These are phyloP conservation scores for Lippia alba DNA, from an alignment of 305 asterid genomes.

Conservation along the genomic window DNA sequence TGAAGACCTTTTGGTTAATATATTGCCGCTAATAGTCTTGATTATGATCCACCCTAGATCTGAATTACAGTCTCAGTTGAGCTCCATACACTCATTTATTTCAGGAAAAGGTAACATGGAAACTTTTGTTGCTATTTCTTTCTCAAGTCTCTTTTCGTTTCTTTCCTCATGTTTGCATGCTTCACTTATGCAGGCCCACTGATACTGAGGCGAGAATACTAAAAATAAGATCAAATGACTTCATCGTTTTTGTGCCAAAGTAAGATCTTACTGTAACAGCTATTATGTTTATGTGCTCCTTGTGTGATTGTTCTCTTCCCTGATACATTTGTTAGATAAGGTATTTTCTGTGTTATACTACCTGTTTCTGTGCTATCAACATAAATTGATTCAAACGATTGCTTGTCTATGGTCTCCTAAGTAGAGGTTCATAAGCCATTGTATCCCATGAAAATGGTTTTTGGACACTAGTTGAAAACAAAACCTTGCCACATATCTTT, in stretches of 20 bases:
- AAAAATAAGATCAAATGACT: conserved; percentile 92
- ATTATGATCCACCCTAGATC: conserved; percentile 56
- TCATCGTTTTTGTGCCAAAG: conserved; percentile 95
- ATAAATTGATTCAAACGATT: background rate
- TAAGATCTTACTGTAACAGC: conserved; percentile 40
- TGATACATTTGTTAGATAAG: background rate
- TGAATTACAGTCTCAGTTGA: conserved; percentile 95
- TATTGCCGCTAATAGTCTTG: conserved; percentile 24
- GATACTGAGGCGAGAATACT: conserved; percentile 93
- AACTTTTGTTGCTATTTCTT: conserved; percentile 16
- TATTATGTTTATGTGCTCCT: background rate
- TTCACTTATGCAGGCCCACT: conserved; percentile 74
- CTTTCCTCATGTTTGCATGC: conserved; percentile 13
- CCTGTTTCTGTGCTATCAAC: conserved; percentile 24
- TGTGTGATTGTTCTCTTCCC: background rate
- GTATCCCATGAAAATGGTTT: conserved; percentile 13
- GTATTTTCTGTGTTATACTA: no score
- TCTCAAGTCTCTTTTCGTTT: conserved; percentile 19
- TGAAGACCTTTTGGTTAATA: background rate
- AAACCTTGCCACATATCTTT: background rate
- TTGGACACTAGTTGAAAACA: background rate
- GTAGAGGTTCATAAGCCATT: conserved; percentile 8
- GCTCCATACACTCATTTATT: conserved; percentile 92
- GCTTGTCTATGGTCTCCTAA: conserved; percentile 6
- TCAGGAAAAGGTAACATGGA: conserved; percentile 71